Evolutionary conservation across 2,329 filamentous ascomycete genomes (phyloP).

Genomic region (Fusarium mundagurra): DNA sequence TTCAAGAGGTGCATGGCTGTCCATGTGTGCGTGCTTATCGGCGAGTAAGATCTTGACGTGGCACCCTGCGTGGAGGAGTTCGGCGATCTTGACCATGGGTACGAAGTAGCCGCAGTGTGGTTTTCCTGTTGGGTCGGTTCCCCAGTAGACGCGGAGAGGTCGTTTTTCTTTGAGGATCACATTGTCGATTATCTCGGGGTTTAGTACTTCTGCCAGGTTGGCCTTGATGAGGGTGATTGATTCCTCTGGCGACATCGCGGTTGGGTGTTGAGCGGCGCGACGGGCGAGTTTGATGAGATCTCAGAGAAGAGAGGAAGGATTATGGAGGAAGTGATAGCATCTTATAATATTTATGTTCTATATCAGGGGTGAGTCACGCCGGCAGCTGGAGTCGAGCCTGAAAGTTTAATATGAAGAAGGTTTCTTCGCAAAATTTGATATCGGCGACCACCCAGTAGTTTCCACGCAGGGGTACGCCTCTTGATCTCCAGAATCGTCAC

Average conservation of each 20-base stretch:
- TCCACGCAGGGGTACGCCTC: no score
- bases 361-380: background rate
- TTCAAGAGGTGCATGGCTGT: background rate
- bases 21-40: background rate
- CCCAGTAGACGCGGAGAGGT: background rate
- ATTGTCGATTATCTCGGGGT: background rate
- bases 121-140: background rate
- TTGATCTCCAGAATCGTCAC: background rate
- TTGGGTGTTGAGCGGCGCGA: no score
- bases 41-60: background rate
- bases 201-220: background rate
- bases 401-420: no score
- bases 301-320: no score
- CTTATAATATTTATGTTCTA: no score
- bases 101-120: slow-evolving; percentile 10
- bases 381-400: no score
- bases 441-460: no score
- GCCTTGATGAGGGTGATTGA: background rate
- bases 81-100: background rate
- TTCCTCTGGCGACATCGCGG: background rate
- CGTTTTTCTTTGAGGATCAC: rapidly evolving
- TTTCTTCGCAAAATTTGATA: no score
- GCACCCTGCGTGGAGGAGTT: background rate
- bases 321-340: no score
- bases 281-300: no score